Evolutionary conservation across 352 stramenopile species (phyloP).

Genomic region (Globisporangium iwayamae): DNA sequence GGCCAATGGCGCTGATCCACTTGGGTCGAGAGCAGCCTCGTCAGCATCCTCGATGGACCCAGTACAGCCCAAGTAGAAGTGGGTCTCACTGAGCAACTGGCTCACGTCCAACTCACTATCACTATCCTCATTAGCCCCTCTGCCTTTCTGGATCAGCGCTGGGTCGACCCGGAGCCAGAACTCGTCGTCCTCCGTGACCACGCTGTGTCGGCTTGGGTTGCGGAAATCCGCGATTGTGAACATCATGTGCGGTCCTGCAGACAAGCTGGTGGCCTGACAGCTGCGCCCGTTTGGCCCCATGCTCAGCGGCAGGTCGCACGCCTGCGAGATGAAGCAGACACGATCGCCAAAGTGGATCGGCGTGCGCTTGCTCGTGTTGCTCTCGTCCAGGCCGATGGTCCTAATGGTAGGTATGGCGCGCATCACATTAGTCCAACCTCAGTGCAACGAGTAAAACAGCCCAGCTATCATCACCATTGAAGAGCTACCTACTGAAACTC

Average conservation of each 20-base stretch:
- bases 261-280: constrained; percentile 15
- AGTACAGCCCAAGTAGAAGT: constrained; percentile 53
- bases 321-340: constrained; percentile 51
- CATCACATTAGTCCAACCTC: neutral
- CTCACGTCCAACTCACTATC: constrained; percentile 27
- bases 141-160: constrained; percentile 11
- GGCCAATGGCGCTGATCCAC: too few relatives aligned
- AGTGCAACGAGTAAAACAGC: neutral
- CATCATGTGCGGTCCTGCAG: constrained; percentile 48
- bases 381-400: constrained; percentile 27
- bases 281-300: constrained; percentile 44
- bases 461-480: neutral
- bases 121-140: neutral
- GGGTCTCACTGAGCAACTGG: constrained; percentile 46
- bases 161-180: constrained; percentile 59
- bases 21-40: neutral
- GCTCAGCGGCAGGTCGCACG: constrained; percentile 41
- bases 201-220: constrained; percentile 39
- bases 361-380: constrained; percentile 44
- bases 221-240: constrained; percentile 63
- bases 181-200: constrained; percentile 37
- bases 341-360: constrained; percentile 60
- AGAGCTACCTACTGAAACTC: neutral
- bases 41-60: constrained; percentile 33
- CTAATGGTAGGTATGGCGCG: constrained; percentile 6